Evolutionary conservation across 352 stramenopile species (phyloP), one percentile per base, ranked within the genome.

Genomic region (Phytophthora aleatoria): DNA sequence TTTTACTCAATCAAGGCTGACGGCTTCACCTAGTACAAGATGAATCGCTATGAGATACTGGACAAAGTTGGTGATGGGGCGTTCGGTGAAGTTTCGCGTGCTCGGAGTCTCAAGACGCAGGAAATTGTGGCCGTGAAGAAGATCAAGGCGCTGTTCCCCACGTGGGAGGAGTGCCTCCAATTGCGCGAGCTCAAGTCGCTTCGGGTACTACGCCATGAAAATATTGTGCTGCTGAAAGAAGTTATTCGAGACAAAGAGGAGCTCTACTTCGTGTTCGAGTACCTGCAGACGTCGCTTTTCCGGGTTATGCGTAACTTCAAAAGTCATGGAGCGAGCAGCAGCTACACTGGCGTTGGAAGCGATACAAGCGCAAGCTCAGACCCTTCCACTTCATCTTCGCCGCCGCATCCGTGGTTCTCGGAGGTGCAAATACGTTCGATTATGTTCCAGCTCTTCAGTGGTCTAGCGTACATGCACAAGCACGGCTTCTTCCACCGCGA

Each of bases 11-110:
- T 15, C n/a, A 20, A 13, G 33, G 16, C 15, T 6, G 6, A 50
- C 11, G 13, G 20, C 20, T 20, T 20, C 20, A 20, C 15, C 24
- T 50, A n/a, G 41, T 16, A 62, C 30, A 53, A 61, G 11, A 96
- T 96, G 89, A 97, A 98, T 61, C 81, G 90, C 12, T 98, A 98
- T 73, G 92, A 97, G 74, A 74, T 97, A 33, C 87, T 96, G 9
- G 93, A 98, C 64, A 77, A 84, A 47, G 73, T 98, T 15, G 96
- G 96, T 24, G 92, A 98, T 70, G 95, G 95, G 26, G 95, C 96
- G 33, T 99, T 98, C 61, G 94, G 95, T 7, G 92, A 95, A 39
- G 96, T 99, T 20, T 76, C 91, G 20, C 95, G 95, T 58, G 95
- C 95, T 12, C 82, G 93, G 13, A 98, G 90, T 69, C 79, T 88